These are phyloP conservation scores for Aphanoascus verrucosus DNA, from an alignment of 2,329 filamentous ascomycete genomes.

Conservation along the genomic window DNA sequence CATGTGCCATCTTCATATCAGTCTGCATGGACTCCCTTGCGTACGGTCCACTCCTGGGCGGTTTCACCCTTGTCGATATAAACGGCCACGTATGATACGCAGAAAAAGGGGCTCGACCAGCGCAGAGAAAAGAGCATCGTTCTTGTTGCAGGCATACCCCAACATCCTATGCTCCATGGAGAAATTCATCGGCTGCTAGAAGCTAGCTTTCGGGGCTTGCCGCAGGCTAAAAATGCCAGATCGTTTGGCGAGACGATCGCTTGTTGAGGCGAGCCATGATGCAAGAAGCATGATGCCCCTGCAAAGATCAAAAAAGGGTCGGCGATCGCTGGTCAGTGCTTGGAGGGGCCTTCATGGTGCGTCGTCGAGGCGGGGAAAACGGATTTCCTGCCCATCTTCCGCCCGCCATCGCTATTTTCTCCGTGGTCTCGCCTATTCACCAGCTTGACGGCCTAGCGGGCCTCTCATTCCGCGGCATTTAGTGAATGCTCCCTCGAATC, in stretches of 20 bases:
- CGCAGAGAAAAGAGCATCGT: background rate
- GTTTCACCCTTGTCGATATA: conserved; percentile 5
- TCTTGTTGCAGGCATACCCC: background rate
- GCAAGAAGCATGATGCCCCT: background rate
- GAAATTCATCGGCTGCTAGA: background rate
- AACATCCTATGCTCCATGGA: background rate
- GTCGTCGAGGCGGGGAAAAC: background rate
- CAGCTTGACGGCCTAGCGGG: no score
- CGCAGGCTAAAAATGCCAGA: background rate
- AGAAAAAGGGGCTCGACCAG: background rate
- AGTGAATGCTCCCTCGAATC: no score
- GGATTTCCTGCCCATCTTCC: background rate
- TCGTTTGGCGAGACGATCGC: background rate
- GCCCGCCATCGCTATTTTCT: background rate
- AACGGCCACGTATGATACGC: conserved; percentile 4
- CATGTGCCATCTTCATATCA: conserved; percentile 3
- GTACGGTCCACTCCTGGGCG: background rate
- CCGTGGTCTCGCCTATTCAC: no score
- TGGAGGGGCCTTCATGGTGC: background rate
- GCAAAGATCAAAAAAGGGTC: background rate
- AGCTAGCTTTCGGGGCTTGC: conserved; percentile 3
- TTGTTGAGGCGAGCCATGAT: background rate
- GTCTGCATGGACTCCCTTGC: conserved; percentile 6
- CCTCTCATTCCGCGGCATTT: no score
- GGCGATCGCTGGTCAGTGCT: conserved; percentile 2